phyloP scores from a whole-genome alignment of 1,284 basidiomycete species.

The Cryptococcus sp. region DNA sequence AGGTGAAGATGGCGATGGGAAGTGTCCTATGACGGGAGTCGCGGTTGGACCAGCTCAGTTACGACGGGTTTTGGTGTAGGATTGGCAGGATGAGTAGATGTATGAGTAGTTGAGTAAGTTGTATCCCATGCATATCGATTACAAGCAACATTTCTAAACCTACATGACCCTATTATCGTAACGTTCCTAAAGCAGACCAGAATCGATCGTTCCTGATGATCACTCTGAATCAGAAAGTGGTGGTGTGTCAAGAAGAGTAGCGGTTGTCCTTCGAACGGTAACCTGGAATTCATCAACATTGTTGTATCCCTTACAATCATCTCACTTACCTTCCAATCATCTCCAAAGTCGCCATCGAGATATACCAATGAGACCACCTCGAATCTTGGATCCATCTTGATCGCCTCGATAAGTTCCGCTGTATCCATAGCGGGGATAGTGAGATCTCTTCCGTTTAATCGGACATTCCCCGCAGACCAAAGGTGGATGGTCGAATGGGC shows the following conservation, averaged over 20 bases:
- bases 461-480: constrained; percentile 40
- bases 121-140: neutral
- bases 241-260: neutral
- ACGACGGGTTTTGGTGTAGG: constrained; percentile 71
- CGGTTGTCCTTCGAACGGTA: neutral
- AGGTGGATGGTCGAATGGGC: constrained; percentile 26
- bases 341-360: constrained; percentile 31
- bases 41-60: constrained; percentile 72
- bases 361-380: constrained; percentile 26
- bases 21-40: constrained; percentile 82
- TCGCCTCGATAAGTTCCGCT: constrained; percentile 22
- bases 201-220: too few relatives aligned
- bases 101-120: neutral
- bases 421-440: constrained; percentile 24
- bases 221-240: too few relatives aligned
- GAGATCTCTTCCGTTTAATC: constrained; percentile 30
- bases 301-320: neutral
- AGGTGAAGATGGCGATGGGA: constrained; percentile 53
- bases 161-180: too few relatives aligned
- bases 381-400: constrained; percentile 26
- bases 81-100: neutral
- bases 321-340: constrained; percentile 37
- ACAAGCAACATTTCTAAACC: neutral
- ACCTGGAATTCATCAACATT: neutral
- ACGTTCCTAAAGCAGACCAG: too few relatives aligned